These are phyloP conservation scores for Rhododendron griersonianum DNA, from an alignment of 148 eudicot species.

Conservation along the genomic window DNA sequence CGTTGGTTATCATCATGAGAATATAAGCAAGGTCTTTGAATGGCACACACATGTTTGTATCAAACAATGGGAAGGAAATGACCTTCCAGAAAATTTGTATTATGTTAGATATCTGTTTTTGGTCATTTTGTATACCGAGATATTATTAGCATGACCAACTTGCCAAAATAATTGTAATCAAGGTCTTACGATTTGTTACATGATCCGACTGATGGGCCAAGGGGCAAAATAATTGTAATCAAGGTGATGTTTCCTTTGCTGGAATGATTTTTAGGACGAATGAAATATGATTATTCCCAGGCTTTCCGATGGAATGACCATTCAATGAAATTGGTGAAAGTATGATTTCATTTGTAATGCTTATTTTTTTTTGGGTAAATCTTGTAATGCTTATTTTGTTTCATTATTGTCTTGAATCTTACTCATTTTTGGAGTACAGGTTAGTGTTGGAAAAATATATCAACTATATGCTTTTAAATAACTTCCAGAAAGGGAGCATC, in stretches of 20 bases:
- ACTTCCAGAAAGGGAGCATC: not conserved
- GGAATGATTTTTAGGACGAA: not conserved
- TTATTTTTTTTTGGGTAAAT: not conserved
- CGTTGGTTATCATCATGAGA: not conserved
- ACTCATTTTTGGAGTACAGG: not conserved
- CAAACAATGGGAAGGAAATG: not conserved
- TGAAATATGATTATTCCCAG: not conserved
- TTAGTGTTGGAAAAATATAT: no score
- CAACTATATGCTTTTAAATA: no score
- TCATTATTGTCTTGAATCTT: not conserved
- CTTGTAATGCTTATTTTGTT: not conserved
- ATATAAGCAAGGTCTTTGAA: not conserved
- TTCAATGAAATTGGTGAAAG: not conserved
- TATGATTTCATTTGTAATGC: not conserved
- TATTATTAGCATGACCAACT: not conserved
- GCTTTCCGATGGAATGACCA: not conserved
- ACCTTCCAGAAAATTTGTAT: not conserved
- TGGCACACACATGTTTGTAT: not conserved
- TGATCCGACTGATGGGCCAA: not conserved
- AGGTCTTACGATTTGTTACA: not conserved
- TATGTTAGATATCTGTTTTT: not conserved
- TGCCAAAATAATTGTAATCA: not conserved
- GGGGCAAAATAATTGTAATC: not conserved
- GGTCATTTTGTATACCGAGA: not conserved
- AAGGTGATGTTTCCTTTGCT: not conserved